Percentiles rank a stretch among this genome's conserved stretches.
phyloP scores from a whole-genome alignment of 495 filamentous ascomycete species.

The Aspergillus funiculosus region DNA sequence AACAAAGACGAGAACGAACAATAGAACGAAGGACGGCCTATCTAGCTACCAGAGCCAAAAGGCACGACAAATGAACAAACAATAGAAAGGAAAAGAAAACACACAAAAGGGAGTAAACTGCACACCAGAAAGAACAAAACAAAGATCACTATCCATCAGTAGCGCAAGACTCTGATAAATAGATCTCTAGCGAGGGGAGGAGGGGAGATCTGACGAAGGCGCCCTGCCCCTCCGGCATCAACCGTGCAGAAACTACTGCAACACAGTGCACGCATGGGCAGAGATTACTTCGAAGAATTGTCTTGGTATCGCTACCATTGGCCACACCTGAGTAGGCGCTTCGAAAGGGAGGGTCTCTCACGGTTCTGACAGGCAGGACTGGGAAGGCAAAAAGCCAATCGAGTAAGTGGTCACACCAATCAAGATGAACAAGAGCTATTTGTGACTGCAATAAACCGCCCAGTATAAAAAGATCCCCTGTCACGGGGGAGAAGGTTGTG shows the following conservation, averaged over 20 bases:
- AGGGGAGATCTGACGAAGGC: slow-evolving; percentile 17
- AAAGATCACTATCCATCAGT: slow-evolving; percentile 19
- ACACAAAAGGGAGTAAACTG: slow-evolving; percentile 13
- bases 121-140: slow-evolving; percentile 12
- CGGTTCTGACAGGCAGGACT: slow-evolving; percentile 14
- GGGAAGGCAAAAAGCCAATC: slow-evolving; percentile 7
- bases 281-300: slow-evolving; percentile 14
- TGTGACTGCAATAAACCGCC: slow-evolving; percentile 24
- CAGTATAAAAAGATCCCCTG: slow-evolving; percentile 6
- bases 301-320: slow-evolving; percentile 18
- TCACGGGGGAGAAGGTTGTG: not conserved
- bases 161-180: slow-evolving; percentile 24
- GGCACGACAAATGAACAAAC: slow-evolving; percentile 18
- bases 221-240: slow-evolving; percentile 11
- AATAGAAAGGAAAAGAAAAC: slow-evolving; percentile 14
- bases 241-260: slow-evolving; percentile 38
- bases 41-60: slow-evolving; percentile 40
- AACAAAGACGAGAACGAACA: slow-evolving; percentile 11
- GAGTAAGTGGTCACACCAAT: slow-evolving; percentile 18
- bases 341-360: slow-evolving; percentile 14
- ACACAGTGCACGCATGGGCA: slow-evolving; percentile 26
- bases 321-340: slow-evolving; percentile 17
- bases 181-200: slow-evolving; percentile 9
- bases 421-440: slow-evolving; percentile 4
- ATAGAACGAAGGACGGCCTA: slow-evolving; percentile 24